Evolutionary conservation across 139 green algal species (phyloP).

Genomic region (Micractinium conductrix): DNA sequence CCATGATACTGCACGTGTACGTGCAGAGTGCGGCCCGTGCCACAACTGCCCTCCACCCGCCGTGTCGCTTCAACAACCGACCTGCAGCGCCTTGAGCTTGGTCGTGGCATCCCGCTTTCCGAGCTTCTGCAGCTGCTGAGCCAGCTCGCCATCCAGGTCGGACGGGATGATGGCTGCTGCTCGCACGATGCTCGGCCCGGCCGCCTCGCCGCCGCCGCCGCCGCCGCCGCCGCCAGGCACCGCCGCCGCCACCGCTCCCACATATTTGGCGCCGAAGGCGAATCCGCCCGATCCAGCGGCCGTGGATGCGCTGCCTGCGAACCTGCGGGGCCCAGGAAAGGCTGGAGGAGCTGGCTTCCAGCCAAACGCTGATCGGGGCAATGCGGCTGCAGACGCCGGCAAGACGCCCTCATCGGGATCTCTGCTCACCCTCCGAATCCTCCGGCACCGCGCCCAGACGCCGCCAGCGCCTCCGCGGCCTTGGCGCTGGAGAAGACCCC

Average conservation of each 20-base stretch:
- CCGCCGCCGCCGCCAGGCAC: background rate
- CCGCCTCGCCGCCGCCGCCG: background rate
- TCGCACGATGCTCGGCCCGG: background rate
- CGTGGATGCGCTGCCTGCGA: background rate
- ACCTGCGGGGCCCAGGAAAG: background rate
- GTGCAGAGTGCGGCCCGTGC: too few relatives aligned
- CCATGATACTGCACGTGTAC: too few relatives aligned
- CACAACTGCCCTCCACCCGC: too few relatives aligned
- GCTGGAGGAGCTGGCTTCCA: background rate
- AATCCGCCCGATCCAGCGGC: constrained; percentile 28
- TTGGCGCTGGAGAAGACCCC: constrained; percentile 19
- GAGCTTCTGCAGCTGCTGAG: constrained; percentile 77
- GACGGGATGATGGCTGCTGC: constrained; percentile 21
- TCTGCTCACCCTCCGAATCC: constrained; percentile 42
- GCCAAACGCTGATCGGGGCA: background rate
- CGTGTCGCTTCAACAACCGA: too few relatives aligned
- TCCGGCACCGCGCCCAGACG: background rate
- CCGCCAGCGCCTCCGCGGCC: constrained; percentile 31
- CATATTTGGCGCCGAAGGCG: constrained; percentile 47
- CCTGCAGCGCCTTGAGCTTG: constrained; percentile 87
- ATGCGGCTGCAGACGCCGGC: background rate
- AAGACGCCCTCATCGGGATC: background rate
- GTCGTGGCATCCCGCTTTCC: constrained; percentile 83
- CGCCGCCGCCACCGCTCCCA: constrained; percentile 18
- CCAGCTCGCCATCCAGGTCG: constrained; percentile 72